Evolutionary conservation across 176 grass and related monocot species (phyloP), one percentile per base, ranked within the genome.

Genomic region (Hyparrhenia diplandra): DNA sequence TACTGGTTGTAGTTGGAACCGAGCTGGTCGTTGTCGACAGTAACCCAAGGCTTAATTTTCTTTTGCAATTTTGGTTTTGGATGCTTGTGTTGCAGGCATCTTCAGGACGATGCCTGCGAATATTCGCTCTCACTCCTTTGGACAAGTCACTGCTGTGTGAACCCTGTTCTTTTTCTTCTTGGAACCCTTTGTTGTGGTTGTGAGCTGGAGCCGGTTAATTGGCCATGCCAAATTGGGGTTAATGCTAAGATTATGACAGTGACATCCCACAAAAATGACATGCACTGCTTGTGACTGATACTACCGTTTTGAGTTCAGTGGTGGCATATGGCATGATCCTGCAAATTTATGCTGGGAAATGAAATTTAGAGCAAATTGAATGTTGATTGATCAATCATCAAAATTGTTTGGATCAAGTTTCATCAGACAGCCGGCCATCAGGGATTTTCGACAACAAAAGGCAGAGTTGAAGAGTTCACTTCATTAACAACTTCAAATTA

Each of bases 21-120:
- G 17, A 85, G 63, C 57, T 60, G 36, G 73, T 82, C 73, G 46
- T 32, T 78, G 88, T 86, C 88, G 60, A 77, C 46, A 67, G 41
- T 73, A 51, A 65, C 49, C 4, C 30, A 73, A 35, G 14, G 20
- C 45, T 40, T 78, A 67, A 67, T 73, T 57, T 73, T 58, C 73
- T 73, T 78, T 61, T 36, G 47, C n/a, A n/a, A n/a, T 67, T 78
- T 40, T 37, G 36, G 30, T 29, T 73, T 90, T 82, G 88, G 83
- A 82, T 3, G 29, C 6, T 83, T 86, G 79, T 40, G 20, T n/a
- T 66, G 40, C 39, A 5, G 36, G 88, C 57, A 78, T 86, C 83
- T 86, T 60, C 24, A 59, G 67, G 57, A 17, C 34, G 20, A 73
- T 86, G 73, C 78, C 78, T 32, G 11, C 13, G 83, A 78, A 90